Evolutionary conservation across 805 yeast species (phyloP), one percentile per base, ranked within the genome.

Genomic region (Hanseniaspora occidentalis): DNA sequence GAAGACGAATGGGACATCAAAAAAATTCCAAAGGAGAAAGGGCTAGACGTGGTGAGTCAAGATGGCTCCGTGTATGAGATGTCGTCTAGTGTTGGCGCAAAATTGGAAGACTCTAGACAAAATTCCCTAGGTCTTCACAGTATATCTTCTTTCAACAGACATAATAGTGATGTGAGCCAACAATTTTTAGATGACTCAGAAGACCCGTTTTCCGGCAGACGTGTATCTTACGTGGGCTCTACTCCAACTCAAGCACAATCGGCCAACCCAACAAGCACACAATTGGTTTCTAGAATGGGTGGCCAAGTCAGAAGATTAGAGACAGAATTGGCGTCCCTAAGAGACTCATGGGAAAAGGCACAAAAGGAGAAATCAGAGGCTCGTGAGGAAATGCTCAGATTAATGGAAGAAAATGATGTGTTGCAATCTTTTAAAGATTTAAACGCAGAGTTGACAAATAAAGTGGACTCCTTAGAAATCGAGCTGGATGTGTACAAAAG

Each of bases 231-330:
- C 16, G 24, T 31, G 5, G 40, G 22, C 11, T 16, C 29, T 25
- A 18, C 33, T 3, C 22, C 27, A 9, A 11, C 33, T 8, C 33
- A 29, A 23, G 7, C 41, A 31, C 14, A 38, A 31, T 5, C 16
- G 35, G 14, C 24, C 37, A 18, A 24, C 19, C 13, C 36, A 43
- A 19, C 40, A 35, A 20, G 19, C 39, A 51, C 60, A 2, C 95
- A 82, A 53, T 56, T 84, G 40, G 71, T 84, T 37, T 76, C 80
- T 45, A 83, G 79, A 50, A 69, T 92, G 67, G 77, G 88, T 36
- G 63, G 83, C 0, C 84, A 77, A 38, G 75, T 89, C 16, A 70
- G 95, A 44, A 69, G 88, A 42, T 64, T 89, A 31, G 95, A 89
- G 55, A 71, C 81, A 21, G 96, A 92, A 53, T 57, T 86, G 13